Conservation (phyloP, 805 yeast genomes). For the Kurtzmaniella fragi region DNA sequence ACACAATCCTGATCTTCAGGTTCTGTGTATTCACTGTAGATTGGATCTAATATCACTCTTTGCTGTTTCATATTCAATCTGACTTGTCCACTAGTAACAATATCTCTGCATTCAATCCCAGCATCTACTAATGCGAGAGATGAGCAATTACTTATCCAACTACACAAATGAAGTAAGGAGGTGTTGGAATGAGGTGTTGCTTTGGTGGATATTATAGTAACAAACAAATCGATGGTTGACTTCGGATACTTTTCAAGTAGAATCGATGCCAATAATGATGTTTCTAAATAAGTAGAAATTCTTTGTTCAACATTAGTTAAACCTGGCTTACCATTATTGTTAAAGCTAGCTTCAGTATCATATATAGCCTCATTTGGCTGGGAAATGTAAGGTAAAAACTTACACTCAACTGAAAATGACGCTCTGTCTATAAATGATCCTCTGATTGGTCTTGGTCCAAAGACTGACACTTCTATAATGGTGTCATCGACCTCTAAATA, state of each 20-base stretch:
- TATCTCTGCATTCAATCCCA: conserved; percentile 72
- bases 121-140: conserved; percentile 80
- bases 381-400: conserved; percentile 45
- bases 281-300: conserved; percentile 46
- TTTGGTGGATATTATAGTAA: conserved; percentile 57
- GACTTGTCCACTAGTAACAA: conserved; percentile 65
- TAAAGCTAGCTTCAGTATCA: conserved; percentile 10
- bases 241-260: conserved; percentile 78
- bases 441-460: conserved; percentile 85
- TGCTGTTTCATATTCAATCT: conserved; percentile 8
- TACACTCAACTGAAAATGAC: conserved; percentile 55
- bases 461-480: conserved; percentile 63
- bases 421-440: conserved; percentile 69
- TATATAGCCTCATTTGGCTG: conserved; percentile 33
- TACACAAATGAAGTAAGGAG: conserved; percentile 34
- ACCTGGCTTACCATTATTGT: conserved; percentile 25
- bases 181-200: conserved; percentile 13
- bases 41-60: conserved; percentile 15
- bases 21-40: conserved; percentile 4
- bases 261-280: conserved; percentile 49
- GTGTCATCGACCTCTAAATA: conserved; percentile 65
- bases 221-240: conserved; percentile 75
- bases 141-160: conserved; percentile 57
- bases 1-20: conserved; percentile 13
- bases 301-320: conserved; percentile 40